These are phyloP conservation scores for Musa troglodytarum DNA, from an alignment of 176 grass and related monocot genomes.

Conservation along the genomic window DNA sequence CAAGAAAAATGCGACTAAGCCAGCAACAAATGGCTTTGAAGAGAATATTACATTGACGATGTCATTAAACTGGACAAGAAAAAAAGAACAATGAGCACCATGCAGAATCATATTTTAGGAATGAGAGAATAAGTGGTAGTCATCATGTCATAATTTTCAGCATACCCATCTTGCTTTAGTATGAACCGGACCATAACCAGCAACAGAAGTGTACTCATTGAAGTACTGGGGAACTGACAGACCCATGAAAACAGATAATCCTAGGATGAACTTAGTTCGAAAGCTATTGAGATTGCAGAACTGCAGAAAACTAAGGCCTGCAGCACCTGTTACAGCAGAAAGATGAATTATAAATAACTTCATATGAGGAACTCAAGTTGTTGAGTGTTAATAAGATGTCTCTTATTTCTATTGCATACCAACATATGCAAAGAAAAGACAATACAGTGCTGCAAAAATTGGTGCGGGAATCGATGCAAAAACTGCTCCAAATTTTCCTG, in stretches of 20 bases:
- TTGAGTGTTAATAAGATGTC: not conserved
- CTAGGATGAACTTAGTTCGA: slow-evolving; percentile 92
- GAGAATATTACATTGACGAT: slow-evolving; percentile 95
- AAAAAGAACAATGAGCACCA: slow-evolving; percentile 10
- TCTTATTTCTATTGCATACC: slow-evolving; percentile 40
- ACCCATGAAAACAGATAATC: slow-evolving; percentile 93
- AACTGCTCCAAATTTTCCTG: slow-evolving; percentile 99
- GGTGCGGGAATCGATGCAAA: slow-evolving; percentile 95
- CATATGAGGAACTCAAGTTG: not conserved
- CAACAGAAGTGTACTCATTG: slow-evolving; percentile 94
- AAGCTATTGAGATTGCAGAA: slow-evolving; percentile 99
- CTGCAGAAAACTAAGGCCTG: slow-evolving; percentile 84
- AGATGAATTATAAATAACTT: slow-evolving; percentile 1
- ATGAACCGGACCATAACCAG: slow-evolving; percentile 88
- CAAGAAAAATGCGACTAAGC: slow-evolving; percentile 72
- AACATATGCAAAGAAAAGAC: slow-evolving; percentile 98
- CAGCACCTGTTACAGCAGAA: slow-evolving; percentile 49
- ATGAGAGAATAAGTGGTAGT: not conserved
- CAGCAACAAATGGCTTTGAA: slow-evolving; percentile 84
- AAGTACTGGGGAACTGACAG: slow-evolving; percentile 97
- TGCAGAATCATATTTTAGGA: slow-evolving; percentile 5
- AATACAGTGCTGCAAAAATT: slow-evolving; percentile 90
- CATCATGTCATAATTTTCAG: slow-evolving; percentile 1
- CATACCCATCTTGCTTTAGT: slow-evolving; percentile 80
- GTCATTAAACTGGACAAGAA: slow-evolving; percentile 74